Conservation (phyloP, 495 filamentous ascomycete genomes). For the Elasticomyces elasticus region DNA sequence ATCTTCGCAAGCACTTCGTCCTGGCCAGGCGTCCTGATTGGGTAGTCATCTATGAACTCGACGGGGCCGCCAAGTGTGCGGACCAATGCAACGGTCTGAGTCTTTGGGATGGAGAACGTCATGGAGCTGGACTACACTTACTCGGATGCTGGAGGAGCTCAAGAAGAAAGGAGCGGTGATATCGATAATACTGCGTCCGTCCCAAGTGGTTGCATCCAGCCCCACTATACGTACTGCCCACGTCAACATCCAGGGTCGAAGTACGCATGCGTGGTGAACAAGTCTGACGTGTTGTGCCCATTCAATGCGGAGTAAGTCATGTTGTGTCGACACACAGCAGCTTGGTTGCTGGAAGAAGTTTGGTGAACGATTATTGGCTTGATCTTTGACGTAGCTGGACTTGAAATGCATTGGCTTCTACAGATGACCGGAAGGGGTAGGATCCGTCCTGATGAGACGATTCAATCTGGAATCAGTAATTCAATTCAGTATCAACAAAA, state of each 20-base stretch:
- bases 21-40: constrained; percentile 35
- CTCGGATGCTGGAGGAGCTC: neutral
- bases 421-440: neutral
- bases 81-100: constrained; percentile 38
- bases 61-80: constrained; percentile 34
- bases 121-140: neutral
- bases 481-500: neutral
- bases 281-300: too few species aligned
- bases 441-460: neutral
- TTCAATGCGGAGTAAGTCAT: too few species aligned
- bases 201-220: too few species aligned
- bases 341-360: too few species aligned
- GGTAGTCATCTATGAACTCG: constrained; percentile 39
- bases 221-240: too few species aligned
- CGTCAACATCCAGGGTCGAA: too few species aligned
- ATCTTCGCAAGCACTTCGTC: constrained; percentile 44
- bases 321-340: too few species aligned
- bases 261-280: too few species aligned
- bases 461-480: neutral
- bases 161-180: too few species aligned
- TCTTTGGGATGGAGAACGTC: constrained; percentile 28
- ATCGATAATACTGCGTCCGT: neutral
- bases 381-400: too few species aligned
- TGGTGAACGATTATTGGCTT: too few species aligned
- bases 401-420: too few species aligned